Percentiles rank a stretch among this genome's conserved stretches.
Conservation (phyloP, 192 early-diverging fungal species). For the Hyaloraphidium curvatum region DNA sequence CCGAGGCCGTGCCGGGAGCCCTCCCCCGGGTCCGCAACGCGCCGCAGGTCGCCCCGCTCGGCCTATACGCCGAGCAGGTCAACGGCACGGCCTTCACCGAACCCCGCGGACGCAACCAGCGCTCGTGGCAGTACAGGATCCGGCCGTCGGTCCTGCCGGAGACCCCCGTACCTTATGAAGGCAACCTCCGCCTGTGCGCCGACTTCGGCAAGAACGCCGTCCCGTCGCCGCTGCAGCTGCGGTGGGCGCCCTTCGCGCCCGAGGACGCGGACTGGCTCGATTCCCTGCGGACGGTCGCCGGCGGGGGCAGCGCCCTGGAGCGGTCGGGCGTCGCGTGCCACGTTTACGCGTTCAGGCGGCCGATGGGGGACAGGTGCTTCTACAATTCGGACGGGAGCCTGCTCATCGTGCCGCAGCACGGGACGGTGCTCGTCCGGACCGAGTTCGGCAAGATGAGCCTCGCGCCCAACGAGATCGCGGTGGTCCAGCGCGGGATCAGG, state of each 20-base stretch:
- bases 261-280: background rate
- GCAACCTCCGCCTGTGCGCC: conserved; percentile 39
- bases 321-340: conserved; percentile 66
- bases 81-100: background rate
- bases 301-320: conserved; percentile 60
- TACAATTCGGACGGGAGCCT: conserved; percentile 85
- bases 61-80: background rate
- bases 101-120: background rate
- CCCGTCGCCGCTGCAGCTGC: conserved; percentile 65
- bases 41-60: background rate
- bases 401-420: conserved; percentile 84
- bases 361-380: conserved; percentile 61
- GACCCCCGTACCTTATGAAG: conserved; percentile 6
- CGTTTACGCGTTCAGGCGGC: conserved; percentile 52
- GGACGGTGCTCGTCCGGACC: conserved; percentile 67
- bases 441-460: conserved; percentile 74
- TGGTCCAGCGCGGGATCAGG: conserved; percentile 81
- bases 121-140: conserved; percentile 88
- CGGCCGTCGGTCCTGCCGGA: conserved; percentile 63
- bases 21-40: background rate
- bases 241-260: conserved; percentile 71
- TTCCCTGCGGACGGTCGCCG: conserved; percentile 17
- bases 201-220: conserved; percentile 9
- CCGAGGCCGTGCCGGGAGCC: background rate
- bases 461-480: conserved; percentile 73